Evolutionary conservation across 2,329 filamentous ascomycete genomes (phyloP), one percentile per base, ranked within the genome.

Genomic region (Neoscytalidium dimidiatum): DNA sequence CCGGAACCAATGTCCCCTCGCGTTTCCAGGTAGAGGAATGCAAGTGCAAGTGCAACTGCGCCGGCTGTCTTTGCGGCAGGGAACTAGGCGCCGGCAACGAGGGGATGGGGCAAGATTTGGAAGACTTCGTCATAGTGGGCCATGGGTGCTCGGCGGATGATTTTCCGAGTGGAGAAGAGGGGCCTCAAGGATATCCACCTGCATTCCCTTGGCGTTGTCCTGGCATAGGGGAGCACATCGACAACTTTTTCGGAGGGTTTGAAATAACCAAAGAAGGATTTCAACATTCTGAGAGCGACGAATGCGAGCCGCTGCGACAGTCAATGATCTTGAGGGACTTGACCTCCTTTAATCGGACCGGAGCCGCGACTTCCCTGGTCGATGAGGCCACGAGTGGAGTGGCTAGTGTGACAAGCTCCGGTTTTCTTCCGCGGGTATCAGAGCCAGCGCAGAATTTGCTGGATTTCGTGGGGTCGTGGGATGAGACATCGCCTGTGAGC

Each of bases 301-400:
- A 33, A 8, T 31, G 48, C 28, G 61, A 56, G 48, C 38, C 43
- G 14, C 8, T 64, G 49, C 61, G 29, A 28, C 51, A 23, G 26
- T 64, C 61, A 14, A 33, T 53, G n/a, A 64, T 64, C 31, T 35
- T 64, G 26, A 56, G 46, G 17, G 61, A 44, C 35, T 26, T 64
- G 38, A 23, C 49, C 7, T 41, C 48, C 5, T 52, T 64, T 19
- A 46, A 64, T 46, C 61, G 61, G 61, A 56, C 38, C 26, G 49
- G 35, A 49, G 31, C 28, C 4, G 28, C 61, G 31, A 26, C 38
- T 8, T 64, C 61, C 9, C 41, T 64, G 28, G 35, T 38, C 49
- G 56, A 64, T 46, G 61, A 64, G 38, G 61, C 35, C 35, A 28
- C 61, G n/a, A 64, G 61, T 26, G 33, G 49, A 64, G 61, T 26